These are phyloP conservation scores for Aspergillus ochraceus DNA, from an alignment of 2,329 filamentous ascomycete genomes.

Conservation along the genomic window DNA sequence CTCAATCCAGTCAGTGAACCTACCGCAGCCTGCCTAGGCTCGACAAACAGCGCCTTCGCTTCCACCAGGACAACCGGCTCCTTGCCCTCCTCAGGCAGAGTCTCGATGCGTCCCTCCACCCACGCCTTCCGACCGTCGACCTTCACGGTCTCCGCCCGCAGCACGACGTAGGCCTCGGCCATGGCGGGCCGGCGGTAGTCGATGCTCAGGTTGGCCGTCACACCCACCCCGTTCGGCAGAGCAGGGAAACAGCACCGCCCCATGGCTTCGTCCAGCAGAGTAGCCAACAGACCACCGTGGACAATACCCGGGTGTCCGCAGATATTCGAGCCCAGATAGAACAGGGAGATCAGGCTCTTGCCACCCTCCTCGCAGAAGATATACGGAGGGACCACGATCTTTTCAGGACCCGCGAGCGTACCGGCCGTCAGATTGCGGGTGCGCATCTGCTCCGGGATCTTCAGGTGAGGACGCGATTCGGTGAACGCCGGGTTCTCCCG, in stretches of 20 bases:
- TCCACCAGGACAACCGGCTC: conserved; percentile 71
- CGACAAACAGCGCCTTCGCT: conserved; percentile 83
- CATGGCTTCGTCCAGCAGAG: conserved; percentile 85
- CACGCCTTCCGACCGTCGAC: conserved; percentile 93
- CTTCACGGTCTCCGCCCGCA: conserved; percentile 76
- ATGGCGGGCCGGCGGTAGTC: conserved; percentile 81
- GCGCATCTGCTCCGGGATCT: conserved; percentile 71
- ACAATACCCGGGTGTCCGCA: conserved; percentile 90
- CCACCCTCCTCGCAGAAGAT: conserved; percentile 72
- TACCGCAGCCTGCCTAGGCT: conserved; percentile 79
- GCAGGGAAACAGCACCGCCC: conserved; percentile 86
- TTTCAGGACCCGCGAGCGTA: conserved; percentile 71
- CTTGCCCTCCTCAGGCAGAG: conserved; percentile 64
- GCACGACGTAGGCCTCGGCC: conserved; percentile 72
- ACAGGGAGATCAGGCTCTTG: conserved; percentile 68
- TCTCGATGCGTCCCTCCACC: conserved; percentile 85
- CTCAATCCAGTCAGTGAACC: conserved; percentile 35
- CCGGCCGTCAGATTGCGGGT: conserved; percentile 78
- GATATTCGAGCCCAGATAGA: conserved; percentile 74
- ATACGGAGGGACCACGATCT: conserved; percentile 77
- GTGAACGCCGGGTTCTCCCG: conserved; percentile 65
- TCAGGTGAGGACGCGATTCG: conserved; percentile 83
- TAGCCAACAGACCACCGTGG: conserved; percentile 89
- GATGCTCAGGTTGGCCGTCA: conserved; percentile 76
- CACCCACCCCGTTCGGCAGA: conserved; percentile 78